Conservation (phyloP, 1,284 basidiomycete genomes). For the Leccinum subrobustum region DNA sequence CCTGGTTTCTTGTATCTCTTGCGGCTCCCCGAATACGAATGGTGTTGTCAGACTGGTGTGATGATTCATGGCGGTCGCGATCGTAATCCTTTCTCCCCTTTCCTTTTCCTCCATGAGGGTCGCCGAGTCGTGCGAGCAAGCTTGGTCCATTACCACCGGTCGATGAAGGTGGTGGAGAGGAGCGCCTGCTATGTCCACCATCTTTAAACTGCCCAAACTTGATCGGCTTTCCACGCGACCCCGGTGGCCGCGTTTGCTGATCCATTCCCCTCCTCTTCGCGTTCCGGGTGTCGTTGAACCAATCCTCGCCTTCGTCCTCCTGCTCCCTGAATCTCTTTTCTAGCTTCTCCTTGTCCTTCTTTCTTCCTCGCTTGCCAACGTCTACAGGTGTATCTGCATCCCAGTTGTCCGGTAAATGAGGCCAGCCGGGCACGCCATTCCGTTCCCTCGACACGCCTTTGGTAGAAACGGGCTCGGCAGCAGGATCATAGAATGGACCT, state of each 20-base stretch:
- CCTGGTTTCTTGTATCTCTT: slow-evolving; percentile 16
- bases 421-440: slow-evolving; percentile 13
- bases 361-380: slow-evolving; percentile 62
- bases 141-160: slow-evolving; percentile 16
- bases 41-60: slow-evolving; percentile 5
- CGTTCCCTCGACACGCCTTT: slow-evolving; percentile 19
- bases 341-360: slow-evolving; percentile 58
- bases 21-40: slow-evolving; percentile 35
- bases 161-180: slow-evolving; percentile 12
- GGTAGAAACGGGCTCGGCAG: slow-evolving; percentile 18
- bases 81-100: slow-evolving; percentile 9
- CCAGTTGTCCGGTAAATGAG: slow-evolving; percentile 40
- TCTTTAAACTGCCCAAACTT: slow-evolving; percentile 38
- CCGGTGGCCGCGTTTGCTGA: slow-evolving; percentile 7
- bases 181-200: slow-evolving; percentile 16
- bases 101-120: slow-evolving; percentile 13
- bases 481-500: slow-evolving; percentile 71
- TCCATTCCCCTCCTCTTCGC: slow-evolving; percentile 25
- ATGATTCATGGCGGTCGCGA: slow-evolving; percentile 11
- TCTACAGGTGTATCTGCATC: slow-evolving; percentile 49
- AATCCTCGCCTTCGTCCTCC: slow-evolving; percentile 55
- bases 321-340: slow-evolving; percentile 47
- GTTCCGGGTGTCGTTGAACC: slow-evolving; percentile 49
- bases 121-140: slow-evolving; percentile 32
- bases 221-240: slow-evolving; percentile 33